Evolutionary conservation across 2,329 filamentous ascomycete genomes (phyloP).

Genomic region (Scolecobasidium constrictum): DNA sequence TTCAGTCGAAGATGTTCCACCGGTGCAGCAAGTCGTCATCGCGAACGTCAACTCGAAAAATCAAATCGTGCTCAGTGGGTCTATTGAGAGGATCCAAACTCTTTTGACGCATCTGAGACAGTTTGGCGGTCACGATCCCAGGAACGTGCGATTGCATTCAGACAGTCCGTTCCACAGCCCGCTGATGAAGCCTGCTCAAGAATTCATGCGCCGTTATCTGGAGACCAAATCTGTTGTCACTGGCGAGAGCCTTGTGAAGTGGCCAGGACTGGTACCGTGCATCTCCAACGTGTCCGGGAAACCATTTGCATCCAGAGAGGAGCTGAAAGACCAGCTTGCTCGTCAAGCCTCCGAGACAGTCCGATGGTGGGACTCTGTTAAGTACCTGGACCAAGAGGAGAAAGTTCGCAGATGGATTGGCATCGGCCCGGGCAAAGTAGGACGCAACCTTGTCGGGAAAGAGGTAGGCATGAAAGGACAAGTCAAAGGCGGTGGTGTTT

Average conservation of each 20-base stretch:
- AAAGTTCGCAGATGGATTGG: conserved; percentile 80
- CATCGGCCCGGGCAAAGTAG: conserved; percentile 88
- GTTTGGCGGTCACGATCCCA: conserved; percentile 83
- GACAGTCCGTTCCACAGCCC: conserved; percentile 87
- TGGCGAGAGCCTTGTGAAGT: conserved; percentile 56
- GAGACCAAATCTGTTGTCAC: conserved; percentile 41
- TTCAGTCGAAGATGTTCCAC: conserved; percentile 54
- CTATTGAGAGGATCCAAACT: conserved; percentile 68
- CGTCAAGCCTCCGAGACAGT: conserved; percentile 85
- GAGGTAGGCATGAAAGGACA: conserved; percentile 82
- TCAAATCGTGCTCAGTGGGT: conserved; percentile 88
- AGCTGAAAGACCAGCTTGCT: conserved; percentile 70
- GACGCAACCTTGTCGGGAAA: conserved; percentile 85
- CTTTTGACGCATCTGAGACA: conserved; percentile 77
- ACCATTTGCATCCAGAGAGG: conserved; percentile 61
- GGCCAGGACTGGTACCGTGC: conserved; percentile 65
- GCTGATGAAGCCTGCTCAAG: conserved; percentile 77
- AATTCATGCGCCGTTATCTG: conserved; percentile 60
- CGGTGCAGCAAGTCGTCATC: conserved; percentile 78
- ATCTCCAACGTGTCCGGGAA: conserved; percentile 77
- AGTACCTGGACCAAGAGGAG: conserved; percentile 74
- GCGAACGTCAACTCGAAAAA: conserved; percentile 95
- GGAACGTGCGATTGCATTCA: conserved; percentile 75
- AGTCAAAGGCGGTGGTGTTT: conserved; percentile 82
- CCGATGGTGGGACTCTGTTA: conserved; percentile 87